Evolutionary conservation across 2,329 filamentous ascomycete species (phyloP).

Genomic region (Neofusicoccum kwambonambiense): DNA sequence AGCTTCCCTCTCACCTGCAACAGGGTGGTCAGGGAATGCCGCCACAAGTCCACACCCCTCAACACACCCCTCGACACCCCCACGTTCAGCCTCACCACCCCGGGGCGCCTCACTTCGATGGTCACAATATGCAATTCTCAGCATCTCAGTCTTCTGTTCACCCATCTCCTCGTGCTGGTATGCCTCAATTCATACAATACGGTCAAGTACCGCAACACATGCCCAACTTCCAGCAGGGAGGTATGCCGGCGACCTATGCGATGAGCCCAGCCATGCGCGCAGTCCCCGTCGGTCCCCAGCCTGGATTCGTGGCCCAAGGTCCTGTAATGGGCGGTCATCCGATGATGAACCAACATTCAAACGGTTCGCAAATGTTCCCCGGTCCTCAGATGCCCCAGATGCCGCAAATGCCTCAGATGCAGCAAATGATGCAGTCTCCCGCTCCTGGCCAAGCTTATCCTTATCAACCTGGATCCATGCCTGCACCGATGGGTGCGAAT

Average conservation of each 20-base stretch:
- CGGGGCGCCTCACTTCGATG: constrained; percentile 69
- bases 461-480: constrained; percentile 51
- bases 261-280: constrained; percentile 69
- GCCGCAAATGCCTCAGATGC: constrained; percentile 15
- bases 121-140: constrained; percentile 83
- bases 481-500: constrained; percentile 61
- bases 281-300: constrained; percentile 65
- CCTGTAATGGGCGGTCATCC: constrained; percentile 69
- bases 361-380: constrained; percentile 69
- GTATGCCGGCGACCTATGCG: constrained; percentile 64
- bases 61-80: constrained; percentile 76
- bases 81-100: constrained; percentile 72
- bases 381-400: constrained; percentile 32
- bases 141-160: constrained; percentile 77
- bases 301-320: constrained; percentile 71
- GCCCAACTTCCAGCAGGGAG: constrained; percentile 47
- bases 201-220: constrained; percentile 62
- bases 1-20: constrained; percentile 79
- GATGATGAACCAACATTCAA: constrained; percentile 76
- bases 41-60: constrained; percentile 67
- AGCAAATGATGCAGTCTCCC: constrained; percentile 68
- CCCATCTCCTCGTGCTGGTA: constrained; percentile 72
- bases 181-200: constrained; percentile 69
- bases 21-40: constrained; percentile 67
- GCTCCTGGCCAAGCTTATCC: constrained; percentile 65